A percentile compares a stretch with the other conserved stretches of the same genome.
phyloP scores from a whole-genome alignment of 179 eudicot genomes.

The Actinidia polygama region DNA sequence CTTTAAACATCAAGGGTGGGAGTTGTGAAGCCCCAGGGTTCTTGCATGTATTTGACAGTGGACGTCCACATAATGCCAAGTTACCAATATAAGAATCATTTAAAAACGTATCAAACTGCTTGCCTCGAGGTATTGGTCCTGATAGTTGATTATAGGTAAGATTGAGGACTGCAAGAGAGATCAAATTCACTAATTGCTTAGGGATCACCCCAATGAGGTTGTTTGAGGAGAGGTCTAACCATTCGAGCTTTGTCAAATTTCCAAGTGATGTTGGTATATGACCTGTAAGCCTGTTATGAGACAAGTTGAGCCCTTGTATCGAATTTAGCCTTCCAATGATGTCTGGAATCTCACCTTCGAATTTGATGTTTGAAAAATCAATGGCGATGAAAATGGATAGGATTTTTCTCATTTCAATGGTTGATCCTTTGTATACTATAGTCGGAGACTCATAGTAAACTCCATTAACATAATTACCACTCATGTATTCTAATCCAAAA shows the following conservation, averaged over 20 bases:
- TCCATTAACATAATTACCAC: background rate
- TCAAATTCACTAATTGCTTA: background rate
- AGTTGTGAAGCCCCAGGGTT: background rate
- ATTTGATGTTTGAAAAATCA: background rate
- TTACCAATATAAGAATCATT: constrained; percentile 17
- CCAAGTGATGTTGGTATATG: constrained; percentile 21
- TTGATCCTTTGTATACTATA: background rate
- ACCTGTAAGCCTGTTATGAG: constrained; percentile 6
- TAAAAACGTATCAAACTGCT: constrained; percentile 8
- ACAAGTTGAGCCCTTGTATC: background rate
- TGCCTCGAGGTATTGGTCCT: constrained; percentile 17
- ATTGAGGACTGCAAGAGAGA: background rate
- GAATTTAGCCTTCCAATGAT: background rate
- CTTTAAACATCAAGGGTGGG: background rate
- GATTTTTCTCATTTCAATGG: background rate
- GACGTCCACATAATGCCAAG: constrained; percentile 16
- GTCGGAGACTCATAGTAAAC: background rate
- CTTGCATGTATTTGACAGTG: constrained; percentile 15
- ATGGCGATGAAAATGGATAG: background rate
- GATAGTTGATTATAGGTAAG: background rate
- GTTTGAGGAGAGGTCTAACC: background rate
- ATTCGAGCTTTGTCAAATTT: background rate
- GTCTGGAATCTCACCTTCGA: constrained; percentile 3
- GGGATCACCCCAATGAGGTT: constrained; percentile 9
- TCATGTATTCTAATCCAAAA: background rate